phyloP scores from a whole-genome alignment of 805 yeast species.

The Metschnikowia henanensis region DNA sequence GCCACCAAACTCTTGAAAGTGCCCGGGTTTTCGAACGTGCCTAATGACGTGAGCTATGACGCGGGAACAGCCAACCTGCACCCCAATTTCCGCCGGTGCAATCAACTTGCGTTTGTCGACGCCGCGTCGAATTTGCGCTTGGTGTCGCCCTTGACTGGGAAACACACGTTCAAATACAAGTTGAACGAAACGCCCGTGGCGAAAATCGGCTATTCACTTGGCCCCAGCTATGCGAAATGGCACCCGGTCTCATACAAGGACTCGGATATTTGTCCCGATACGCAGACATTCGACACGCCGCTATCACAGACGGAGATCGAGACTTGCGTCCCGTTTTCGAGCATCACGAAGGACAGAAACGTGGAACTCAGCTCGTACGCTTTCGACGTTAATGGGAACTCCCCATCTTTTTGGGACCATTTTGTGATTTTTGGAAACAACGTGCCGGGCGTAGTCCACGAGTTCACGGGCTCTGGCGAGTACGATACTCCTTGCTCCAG shows the following conservation, averaged over 20 bases:
- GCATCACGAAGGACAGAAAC: conserved; percentile 30
- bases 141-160: conserved; percentile 40
- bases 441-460: conserved; percentile 17
- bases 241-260: conserved; percentile 5
- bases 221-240: conserved; percentile 5
- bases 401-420: conserved; percentile 18
- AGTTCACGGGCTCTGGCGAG: conserved; percentile 3
- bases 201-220: neutral
- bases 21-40: conserved; percentile 20
- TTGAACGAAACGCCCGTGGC: conserved; percentile 29
- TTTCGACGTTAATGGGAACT: conserved; percentile 18
- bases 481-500: conserved; percentile 2
- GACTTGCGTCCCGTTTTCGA: conserved; percentile 45
- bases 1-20: conserved; percentile 29
- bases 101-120: conserved; percentile 37
- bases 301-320: conserved; percentile 57
- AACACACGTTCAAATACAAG: conserved; percentile 38
- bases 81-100: conserved; percentile 5
- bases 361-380: conserved; percentile 31
- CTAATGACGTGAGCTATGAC: conserved; percentile 2
- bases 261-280: neutral
- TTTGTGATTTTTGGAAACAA: conserved; percentile 29
- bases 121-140: conserved; percentile 29
- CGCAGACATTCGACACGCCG: conserved; percentile 22
- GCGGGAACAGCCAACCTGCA: neutral